Evolutionary conservation across 163 green algal genomes (phyloP), one percentile per base, ranked within the genome.

Genomic region (Chlorella variabilis): DNA sequence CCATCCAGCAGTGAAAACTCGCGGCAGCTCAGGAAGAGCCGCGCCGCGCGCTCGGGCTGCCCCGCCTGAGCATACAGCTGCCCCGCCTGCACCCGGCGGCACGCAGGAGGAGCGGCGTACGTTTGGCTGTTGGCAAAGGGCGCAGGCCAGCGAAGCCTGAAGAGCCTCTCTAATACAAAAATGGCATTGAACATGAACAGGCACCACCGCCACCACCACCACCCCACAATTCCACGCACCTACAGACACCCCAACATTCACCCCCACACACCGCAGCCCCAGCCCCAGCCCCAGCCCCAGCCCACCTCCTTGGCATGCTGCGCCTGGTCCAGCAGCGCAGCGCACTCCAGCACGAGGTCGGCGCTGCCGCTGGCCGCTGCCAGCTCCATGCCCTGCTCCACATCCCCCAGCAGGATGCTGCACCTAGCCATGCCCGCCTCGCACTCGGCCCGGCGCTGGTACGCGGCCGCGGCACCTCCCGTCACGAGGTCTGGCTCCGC

Each of bases 1-100:
- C 45, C 76, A 45, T 82, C 76, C 42, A 75, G 51, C 45, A 67
- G 45, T 9, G 4, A 45, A 75, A 82, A 82, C 76, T 82, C 76
- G 13, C 76, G 62, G 27, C 31, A 41, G 31, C 45, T 20, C 23
- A 82, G 34, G 34, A 71, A 82, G 4, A 75, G 76, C 13, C n/a
- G 62, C 7, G 62, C 76, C 2, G 76, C 76, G 0, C 45, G 33
- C n/a, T 82, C 76, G 48, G 56, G 27, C 33, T 67, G 45, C 21
- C 62, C 62, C 3, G 62, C 62, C 25, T 20, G 45, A 1, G 62
- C 62, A 38, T 38, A 82, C 42, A 82, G 48, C 62, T 75, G 45
- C 1, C 62, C 76, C 23, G 76, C 76, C 62, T 71, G 39, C 74
- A 5, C 9, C 6, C 7, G 45, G 45, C 11, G 45, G 45, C 11